Evolutionary conservation across 495 filamentous ascomycete genomes (phyloP), one percentile per base, ranked within the genome.

Genomic region (Entonaema liquescens): DNA sequence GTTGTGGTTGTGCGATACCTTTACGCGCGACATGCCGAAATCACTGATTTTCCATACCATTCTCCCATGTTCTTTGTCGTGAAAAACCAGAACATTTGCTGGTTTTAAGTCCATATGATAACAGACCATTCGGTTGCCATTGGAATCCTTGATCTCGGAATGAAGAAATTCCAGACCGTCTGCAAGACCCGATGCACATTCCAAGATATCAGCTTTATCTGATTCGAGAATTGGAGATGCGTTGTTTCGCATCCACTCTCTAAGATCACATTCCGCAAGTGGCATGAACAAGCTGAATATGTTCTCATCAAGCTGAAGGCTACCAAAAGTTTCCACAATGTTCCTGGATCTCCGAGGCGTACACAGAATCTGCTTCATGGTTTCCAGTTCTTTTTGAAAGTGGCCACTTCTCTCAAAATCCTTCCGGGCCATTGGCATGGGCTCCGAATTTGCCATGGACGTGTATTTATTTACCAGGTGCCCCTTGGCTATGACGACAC

Each of bases 51-150:
- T 80, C 79, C 79, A 81, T 15, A 81, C 60, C 17, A 70, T 35
- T 38, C 57, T 40, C 2, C 26, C 56, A 12, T 73, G 59, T 13
- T 65, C 57, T 5, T 38, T 58, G 15, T 67, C 67, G 7, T 79
- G 68, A 31, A 79, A 81, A 26, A 81, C 68, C 15, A 81, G 71
- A 36, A 81, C 75, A 28, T 81, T 81, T 35, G 59, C 73, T 17
- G 78, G 79, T 38, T 81, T 81, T 3, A 81, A 61, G 47, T 81
- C 77, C 79, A 80, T 80, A 40, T 81, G 79, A 44, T 79, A 81
- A 54, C 77, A 79, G 17, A 78, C 73, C 28, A 81, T 64, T 0
- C 68, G 47, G n/a, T 76, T 71, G 6, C 50, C 42, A 6, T 73
- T 69, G 2, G 35, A 38, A 23, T 71, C 72, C 19, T 61, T 73